phyloP scores from a whole-genome alignment of 352 stramenopile species.

The Phytophthora capsici region DNA sequence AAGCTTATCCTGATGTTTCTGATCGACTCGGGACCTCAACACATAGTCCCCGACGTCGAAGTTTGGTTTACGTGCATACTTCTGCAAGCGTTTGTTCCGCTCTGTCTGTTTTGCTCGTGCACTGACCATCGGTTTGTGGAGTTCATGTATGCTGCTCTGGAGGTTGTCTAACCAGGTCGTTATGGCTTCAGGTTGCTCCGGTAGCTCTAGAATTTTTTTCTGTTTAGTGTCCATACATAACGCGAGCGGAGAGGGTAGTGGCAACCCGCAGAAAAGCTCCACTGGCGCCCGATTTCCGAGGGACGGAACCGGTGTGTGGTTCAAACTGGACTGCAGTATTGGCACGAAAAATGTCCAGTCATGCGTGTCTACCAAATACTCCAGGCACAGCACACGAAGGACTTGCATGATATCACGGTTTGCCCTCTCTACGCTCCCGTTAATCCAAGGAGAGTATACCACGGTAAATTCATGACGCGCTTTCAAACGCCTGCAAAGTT shows the following conservation, averaged over 20 bases:
- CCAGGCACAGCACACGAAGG: background rate
- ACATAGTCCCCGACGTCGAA: background rate
- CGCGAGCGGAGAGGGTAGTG: background rate
- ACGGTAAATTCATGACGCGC: background rate
- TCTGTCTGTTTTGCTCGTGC: background rate
- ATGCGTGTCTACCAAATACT: background rate
- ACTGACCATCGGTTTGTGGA: background rate
- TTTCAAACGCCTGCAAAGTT: background rate
- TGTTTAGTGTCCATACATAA: background rate
- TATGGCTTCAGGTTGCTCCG: background rate
- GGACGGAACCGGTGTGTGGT: background rate
- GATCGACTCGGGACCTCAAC: background rate
- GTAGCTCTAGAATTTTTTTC: background rate
- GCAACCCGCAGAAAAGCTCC: background rate
- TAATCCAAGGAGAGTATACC: background rate
- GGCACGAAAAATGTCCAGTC: no score
- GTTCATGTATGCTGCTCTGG: background rate
- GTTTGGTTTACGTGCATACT: background rate
- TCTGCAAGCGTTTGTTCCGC: background rate
- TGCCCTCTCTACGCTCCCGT: background rate
- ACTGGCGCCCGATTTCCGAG: background rate
- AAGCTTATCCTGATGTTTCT: background rate
- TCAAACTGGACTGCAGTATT: background rate
- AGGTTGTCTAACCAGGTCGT: background rate
- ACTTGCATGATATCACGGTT: constrained; percentile 2